Percentiles rank a stretch among this genome's conserved stretches.
Conservation (phyloP, 1,284 basidiomycete species). For the Mixia osmundae region DNA sequence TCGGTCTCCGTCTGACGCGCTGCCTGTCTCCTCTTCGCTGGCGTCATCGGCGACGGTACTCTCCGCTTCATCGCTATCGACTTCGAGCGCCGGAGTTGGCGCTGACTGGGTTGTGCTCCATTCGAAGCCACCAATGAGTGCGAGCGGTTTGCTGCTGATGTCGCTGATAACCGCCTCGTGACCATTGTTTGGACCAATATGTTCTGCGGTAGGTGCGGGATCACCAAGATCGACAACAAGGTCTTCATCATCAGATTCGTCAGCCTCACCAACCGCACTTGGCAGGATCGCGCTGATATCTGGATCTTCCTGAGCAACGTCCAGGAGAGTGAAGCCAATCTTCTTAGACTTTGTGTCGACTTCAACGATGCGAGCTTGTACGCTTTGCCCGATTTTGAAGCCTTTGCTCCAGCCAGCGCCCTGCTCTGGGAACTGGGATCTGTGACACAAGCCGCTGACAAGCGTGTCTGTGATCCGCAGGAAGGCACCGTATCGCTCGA, state of each 20-base stretch:
- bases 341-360: slow-evolving; percentile 50
- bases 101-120: too few relatives aligned
- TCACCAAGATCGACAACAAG: slow-evolving; percentile 11
- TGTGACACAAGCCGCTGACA: slow-evolving; percentile 78
- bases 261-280: too few relatives aligned
- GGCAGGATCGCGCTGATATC: background rate
- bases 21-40: slow-evolving; percentile 18
- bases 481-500: slow-evolving; percentile 79
- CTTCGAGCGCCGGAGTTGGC: too few relatives aligned
- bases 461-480: slow-evolving; percentile 62
- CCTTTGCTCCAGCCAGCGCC: slow-evolving; percentile 41
- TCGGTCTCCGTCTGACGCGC: slow-evolving; percentile 38
- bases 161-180: too few relatives aligned
- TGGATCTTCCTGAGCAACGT: background rate
- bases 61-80: slow-evolving; percentile 15
- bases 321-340: slow-evolving; percentile 12
- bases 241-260: slow-evolving; percentile 19
- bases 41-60: slow-evolving; percentile 16
- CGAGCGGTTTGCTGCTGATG: too few relatives aligned
- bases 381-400: slow-evolving; percentile 65
- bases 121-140: too few relatives aligned
- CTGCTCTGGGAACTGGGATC: slow-evolving; percentile 51
- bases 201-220: too few relatives aligned
- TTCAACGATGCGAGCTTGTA: slow-evolving; percentile 52
- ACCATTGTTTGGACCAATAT: too few relatives aligned